Evolutionary conservation across 139 green algal genomes (phyloP), one percentile per base, ranked within the genome.

Genomic region (Picochlorum sp.): DNA sequence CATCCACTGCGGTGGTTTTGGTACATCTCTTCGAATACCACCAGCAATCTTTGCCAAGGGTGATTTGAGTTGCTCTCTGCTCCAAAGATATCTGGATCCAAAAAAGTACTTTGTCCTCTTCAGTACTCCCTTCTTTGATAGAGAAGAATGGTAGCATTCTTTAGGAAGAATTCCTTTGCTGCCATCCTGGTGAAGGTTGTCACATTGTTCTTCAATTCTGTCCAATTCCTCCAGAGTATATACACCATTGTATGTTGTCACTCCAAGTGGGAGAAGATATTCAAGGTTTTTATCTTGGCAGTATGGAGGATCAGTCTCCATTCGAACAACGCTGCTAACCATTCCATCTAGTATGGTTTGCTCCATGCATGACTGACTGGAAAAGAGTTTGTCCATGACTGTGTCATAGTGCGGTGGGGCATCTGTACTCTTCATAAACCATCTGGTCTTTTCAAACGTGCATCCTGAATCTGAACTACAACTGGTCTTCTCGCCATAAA

Each of bases 91-190:
- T 24, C 79, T 66, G 6, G 81, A 80, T 1, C 83, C 83, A 45
- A 90, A 90, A 58, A 90, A 90, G 57, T 79, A 77, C 73, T 90
- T 90, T 55, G 83, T 90, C 9, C 83, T 65, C 70, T 84, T 89
- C 3, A 81, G 57, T 2, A 5, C 30, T 15, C 75, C 76, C n/a
- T 56, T 68, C 1, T 37, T 66, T 14, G 61, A 66, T 11, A 52
- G 9, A 16, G 70, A 81, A n/a, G 44, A 26, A 57, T 89, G 80
- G 55, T 69, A 80, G 67, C 83, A 85, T 5, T 69, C 47, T 23
- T 74, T 23, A 5, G 83, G 83, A 54, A 86, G 72, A 57, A 57
- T 28, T 1, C 72, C 68, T 1, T 23, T 23, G 3, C 13, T 9
- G 1, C 71, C 65, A n/a, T 61, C 44, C 0, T 28, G 47, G 28